A percentile compares a stretch with the other conserved stretches of the same genome.
These are phyloP conservation scores for Effrenium voratum DNA, from an alignment of 73 alveolate genomes.

Conservation along the genomic window DNA sequence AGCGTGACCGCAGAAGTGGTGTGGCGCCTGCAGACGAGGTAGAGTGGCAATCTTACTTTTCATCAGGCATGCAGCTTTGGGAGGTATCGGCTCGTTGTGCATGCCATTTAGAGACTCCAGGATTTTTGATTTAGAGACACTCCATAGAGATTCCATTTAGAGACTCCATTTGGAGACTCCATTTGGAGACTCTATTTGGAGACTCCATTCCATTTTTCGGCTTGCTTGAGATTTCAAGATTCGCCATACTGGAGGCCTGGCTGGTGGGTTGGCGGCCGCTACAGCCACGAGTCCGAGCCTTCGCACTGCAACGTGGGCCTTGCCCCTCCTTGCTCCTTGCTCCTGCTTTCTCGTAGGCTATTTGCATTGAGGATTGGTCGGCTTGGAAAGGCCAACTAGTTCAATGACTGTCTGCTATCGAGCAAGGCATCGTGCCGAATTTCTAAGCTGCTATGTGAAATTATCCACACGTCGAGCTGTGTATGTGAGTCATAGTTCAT, in stretches of 20 bases:
- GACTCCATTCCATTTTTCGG: not conserved
- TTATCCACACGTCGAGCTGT: not conserved
- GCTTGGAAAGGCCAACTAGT: not conserved
- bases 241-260: no score
- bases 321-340: no score
- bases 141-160: not conserved
- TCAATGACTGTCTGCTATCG: not conserved
- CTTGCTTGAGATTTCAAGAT: no score
- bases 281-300: constrained; percentile 70
- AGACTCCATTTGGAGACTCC: not conserved
- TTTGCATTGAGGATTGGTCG: not conserved
- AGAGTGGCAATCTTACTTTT: not conserved
- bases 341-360: no score
- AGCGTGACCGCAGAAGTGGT: constrained; percentile 75
- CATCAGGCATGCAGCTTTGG: not conserved
- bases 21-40: constrained; percentile 87
- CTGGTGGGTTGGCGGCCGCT: constrained; percentile 91
- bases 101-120: not conserved
- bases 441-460: not conserved
- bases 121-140: not conserved
- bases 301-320: no score
- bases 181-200: not conserved
- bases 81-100: not conserved
- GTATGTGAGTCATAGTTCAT: not conserved
- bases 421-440: not conserved